These are phyloP conservation scores for Starmerella vaccinii DNA, from an alignment of 805 yeast genomes.

Conservation along the genomic window DNA sequence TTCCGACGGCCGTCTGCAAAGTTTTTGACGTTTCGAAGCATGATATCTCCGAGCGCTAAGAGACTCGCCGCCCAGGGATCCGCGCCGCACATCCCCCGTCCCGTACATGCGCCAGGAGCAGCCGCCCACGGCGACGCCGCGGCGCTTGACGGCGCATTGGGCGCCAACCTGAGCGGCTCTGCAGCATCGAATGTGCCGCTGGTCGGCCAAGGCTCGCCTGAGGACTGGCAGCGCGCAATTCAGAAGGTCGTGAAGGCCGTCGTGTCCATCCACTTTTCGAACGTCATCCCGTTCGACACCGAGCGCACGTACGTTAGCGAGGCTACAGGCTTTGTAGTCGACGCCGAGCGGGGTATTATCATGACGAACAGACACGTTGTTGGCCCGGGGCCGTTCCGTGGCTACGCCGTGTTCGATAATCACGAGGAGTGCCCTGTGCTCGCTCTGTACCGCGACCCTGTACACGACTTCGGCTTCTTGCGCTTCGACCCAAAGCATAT, in stretches of 20 bases:
- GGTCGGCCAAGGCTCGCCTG: constrained; percentile 7
- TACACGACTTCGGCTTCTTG: constrained; percentile 87
- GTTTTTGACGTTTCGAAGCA: not conserved
- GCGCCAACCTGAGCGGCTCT: not conserved
- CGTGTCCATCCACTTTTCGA: constrained; percentile 81
- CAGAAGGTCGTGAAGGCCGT: constrained; percentile 73
- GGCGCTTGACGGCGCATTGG: not conserved
- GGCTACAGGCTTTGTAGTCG: constrained; percentile 95
- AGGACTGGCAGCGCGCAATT: constrained; percentile 70
- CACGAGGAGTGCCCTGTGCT: constrained; percentile 85
- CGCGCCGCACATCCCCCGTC: not conserved
- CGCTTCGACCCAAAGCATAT: constrained; percentile 62
- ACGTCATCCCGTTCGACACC: constrained; percentile 77
- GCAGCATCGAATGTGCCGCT: not conserved
- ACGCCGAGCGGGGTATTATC: constrained; percentile 67
- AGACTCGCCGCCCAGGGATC: constrained; percentile 6
- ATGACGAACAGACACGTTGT: constrained; percentile 91
- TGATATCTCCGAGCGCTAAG: constrained; percentile 6
- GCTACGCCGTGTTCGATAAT: constrained; percentile 85
- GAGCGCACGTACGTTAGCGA: constrained; percentile 66
- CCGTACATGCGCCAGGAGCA: constrained; percentile 2
- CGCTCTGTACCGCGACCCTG: constrained; percentile 86
- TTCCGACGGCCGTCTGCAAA: not conserved
- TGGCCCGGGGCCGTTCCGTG: constrained; percentile 89
- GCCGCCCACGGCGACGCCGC: not conserved